These are phyloP conservation scores for Alternaria postmessia DNA, from an alignment of 2,329 filamentous ascomycete genomes.

Conservation along the genomic window DNA sequence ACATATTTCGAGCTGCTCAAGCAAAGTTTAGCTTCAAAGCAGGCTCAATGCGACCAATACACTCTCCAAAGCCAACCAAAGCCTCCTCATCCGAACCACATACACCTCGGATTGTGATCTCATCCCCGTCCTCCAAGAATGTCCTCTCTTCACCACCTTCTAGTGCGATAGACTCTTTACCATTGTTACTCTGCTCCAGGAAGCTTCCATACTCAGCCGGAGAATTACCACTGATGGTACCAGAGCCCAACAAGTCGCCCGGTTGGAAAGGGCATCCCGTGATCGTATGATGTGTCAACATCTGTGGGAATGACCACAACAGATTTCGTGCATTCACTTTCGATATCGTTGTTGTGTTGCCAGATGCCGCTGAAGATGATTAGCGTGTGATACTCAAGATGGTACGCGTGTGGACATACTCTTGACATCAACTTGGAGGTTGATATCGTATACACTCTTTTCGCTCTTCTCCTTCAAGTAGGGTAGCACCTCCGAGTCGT, in stretches of 20 bases:
- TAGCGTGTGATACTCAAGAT: slow-evolving; percentile 12
- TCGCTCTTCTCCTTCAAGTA: slow-evolving; percentile 70
- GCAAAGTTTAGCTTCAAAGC: slow-evolving; percentile 37
- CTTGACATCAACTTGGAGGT: slow-evolving; percentile 71
- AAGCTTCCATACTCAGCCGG: slow-evolving; percentile 71
- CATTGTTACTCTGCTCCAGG: slow-evolving; percentile 75
- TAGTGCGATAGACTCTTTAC: slow-evolving; percentile 70
- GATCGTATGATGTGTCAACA: slow-evolving; percentile 80
- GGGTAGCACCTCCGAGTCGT: slow-evolving; percentile 63
- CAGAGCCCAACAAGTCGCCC: slow-evolving; percentile 79
- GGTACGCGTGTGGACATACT: slow-evolving; percentile 39
- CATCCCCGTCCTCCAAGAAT: slow-evolving; percentile 79
- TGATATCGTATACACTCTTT: slow-evolving; percentile 72
- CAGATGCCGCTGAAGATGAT: slow-evolving; percentile 51
- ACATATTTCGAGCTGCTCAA: not conserved
- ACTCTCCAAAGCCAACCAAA: slow-evolving; percentile 81
- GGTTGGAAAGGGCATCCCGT: slow-evolving; percentile 77
- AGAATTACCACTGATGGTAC: slow-evolving; percentile 75
- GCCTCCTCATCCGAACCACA: slow-evolving; percentile 68
- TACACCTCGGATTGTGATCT: slow-evolving; percentile 70
- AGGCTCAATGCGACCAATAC: slow-evolving; percentile 66
- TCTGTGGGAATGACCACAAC: slow-evolving; percentile 84
- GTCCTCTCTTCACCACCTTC: slow-evolving; percentile 71
- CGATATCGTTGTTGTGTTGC: slow-evolving; percentile 65
- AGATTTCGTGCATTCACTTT: slow-evolving; percentile 71